These are phyloP conservation scores for Tripidium arundinaceum DNA, from an alignment of 202 grass and related monocot species.

Conservation along the genomic window DNA sequence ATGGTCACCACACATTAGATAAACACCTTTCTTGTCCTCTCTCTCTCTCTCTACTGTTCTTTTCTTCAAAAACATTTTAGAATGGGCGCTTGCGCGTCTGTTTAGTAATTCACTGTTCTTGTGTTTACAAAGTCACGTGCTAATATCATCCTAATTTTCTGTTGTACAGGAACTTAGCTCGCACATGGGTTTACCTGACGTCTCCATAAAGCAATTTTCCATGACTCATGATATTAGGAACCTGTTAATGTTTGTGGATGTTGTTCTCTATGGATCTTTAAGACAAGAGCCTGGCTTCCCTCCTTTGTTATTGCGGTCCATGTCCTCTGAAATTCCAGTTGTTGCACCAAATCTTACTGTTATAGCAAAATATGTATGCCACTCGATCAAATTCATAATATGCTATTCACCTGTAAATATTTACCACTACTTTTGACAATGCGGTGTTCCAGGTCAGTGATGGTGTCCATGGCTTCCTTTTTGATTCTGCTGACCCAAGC, in stretches of 20 bases:
- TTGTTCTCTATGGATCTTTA: constrained; percentile 84
- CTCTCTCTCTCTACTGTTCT: not conserved
- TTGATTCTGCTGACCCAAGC: constrained; percentile 49
- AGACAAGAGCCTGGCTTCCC: constrained; percentile 81
- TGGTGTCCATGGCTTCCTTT: constrained; percentile 71
- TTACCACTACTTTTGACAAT: constrained; percentile 24
- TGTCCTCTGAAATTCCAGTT: constrained; percentile 86
- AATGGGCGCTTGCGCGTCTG: not conserved
- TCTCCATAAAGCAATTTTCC: constrained; percentile 59
- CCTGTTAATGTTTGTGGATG: constrained; percentile 64
- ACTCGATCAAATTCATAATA: constrained; percentile 25
- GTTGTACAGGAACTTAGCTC: constrained; percentile 68
- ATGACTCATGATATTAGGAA: constrained; percentile 65
- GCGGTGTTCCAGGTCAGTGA: constrained; percentile 63
- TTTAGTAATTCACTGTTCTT: not conserved
- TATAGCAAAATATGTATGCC: constrained; percentile 84
- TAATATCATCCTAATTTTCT: constrained; percentile 28
- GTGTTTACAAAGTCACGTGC: not conserved
- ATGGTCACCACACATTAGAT: not conserved
- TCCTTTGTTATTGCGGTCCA: constrained; percentile 69
- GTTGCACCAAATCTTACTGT: constrained; percentile 77
- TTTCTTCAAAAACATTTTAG: not conserved
- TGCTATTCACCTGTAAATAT: constrained; percentile 5
- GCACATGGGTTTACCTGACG: constrained; percentile 70
- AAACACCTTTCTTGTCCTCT: not conserved